Percentiles rank a stretch among this genome's conserved stretches.
These are phyloP conservation scores for Ensete glaucum DNA, from an alignment of 176 grass and related monocot species.

Conservation along the genomic window DNA sequence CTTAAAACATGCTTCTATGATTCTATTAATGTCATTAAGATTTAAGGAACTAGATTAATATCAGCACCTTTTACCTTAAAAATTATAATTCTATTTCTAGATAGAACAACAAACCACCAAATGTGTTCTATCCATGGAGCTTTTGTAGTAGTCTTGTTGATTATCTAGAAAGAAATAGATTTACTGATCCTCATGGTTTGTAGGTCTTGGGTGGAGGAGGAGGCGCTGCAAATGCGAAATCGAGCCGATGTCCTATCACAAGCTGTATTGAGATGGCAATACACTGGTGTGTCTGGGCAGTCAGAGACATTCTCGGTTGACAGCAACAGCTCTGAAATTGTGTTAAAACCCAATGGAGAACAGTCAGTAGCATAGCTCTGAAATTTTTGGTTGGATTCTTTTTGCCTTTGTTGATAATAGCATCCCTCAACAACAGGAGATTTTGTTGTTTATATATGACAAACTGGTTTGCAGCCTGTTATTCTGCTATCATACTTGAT, in stretches of 20 bases:
- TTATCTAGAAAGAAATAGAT: too few relatives aligned
- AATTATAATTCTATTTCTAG: too few relatives aligned
- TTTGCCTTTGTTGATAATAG: neutral
- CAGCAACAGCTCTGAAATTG: neutral
- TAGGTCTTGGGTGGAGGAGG: slow-evolving; percentile 68
- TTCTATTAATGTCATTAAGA: too few relatives aligned
- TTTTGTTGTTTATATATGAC: neutral
- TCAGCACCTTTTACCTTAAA: too few relatives aligned
- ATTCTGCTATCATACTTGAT: neutral
- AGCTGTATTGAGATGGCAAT: slow-evolving; percentile 54
- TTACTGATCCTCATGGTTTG: neutral
- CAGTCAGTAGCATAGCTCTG: neutral
- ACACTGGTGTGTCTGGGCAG: neutral
- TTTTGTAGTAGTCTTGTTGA: too few relatives aligned
- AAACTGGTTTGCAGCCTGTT: neutral
- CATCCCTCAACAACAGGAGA: neutral
- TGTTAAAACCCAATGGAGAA: neutral
- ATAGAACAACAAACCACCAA: too few relatives aligned
- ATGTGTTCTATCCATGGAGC: too few relatives aligned
- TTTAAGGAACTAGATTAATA: too few relatives aligned
- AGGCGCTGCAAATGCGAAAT: slow-evolving; percentile 29
- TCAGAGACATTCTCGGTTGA: neutral
- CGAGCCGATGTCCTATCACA: slow-evolving; percentile 32
- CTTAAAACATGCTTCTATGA: too few relatives aligned
- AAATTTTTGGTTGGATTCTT: neutral